Percentiles rank a stretch among this genome's conserved stretches.
These are phyloP conservation scores for Penicillium parvum DNA, from an alignment of 495 filamentous ascomycete species.

Conservation along the genomic window DNA sequence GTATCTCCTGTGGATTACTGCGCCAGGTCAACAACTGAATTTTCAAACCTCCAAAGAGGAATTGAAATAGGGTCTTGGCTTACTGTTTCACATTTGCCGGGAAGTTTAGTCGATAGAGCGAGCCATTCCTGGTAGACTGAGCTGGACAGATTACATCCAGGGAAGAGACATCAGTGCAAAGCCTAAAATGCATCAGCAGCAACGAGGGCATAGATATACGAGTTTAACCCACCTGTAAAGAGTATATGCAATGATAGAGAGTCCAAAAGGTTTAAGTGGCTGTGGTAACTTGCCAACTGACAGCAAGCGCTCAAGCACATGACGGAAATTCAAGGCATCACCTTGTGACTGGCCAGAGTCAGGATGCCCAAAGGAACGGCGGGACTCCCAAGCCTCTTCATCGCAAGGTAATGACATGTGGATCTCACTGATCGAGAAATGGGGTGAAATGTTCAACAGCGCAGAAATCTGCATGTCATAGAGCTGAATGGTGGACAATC, in stretches of 20 bases:
- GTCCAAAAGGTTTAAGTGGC: conserved; percentile 2
- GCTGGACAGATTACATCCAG: conserved; percentile 3
- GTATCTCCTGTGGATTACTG: conserved; percentile 4
- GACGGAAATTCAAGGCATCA: conserved; percentile 1
- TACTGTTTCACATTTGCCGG: conserved; percentile 2
- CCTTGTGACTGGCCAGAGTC: neutral
- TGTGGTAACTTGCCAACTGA: conserved; percentile 3
- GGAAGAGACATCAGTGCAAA: conserved; percentile 4
- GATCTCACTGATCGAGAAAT: conserved; percentile 4
- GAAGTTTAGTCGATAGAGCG: conserved; percentile 4
- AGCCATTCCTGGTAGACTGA: neutral
- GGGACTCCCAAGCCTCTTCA: conserved; percentile 1
- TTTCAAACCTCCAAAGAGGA: neutral
- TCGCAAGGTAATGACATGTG: conserved; percentile 3
- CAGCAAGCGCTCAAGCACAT: conserved; percentile 4
- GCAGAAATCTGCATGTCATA: conserved; percentile 7
- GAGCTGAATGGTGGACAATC: neutral
- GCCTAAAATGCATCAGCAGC: conserved; percentile 1
- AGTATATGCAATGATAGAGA: conserved; percentile 6
- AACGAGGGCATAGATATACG: neutral
- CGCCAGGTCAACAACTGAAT: conserved; percentile 1
- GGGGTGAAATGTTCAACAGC: conserved; percentile 4
- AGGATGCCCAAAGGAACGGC: neutral
- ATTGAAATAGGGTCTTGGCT: neutral
- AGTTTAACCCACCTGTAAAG: conserved; percentile 3